Conservation (phyloP, 139 green algal genomes). For the Tetraselmis chui region DNA sequence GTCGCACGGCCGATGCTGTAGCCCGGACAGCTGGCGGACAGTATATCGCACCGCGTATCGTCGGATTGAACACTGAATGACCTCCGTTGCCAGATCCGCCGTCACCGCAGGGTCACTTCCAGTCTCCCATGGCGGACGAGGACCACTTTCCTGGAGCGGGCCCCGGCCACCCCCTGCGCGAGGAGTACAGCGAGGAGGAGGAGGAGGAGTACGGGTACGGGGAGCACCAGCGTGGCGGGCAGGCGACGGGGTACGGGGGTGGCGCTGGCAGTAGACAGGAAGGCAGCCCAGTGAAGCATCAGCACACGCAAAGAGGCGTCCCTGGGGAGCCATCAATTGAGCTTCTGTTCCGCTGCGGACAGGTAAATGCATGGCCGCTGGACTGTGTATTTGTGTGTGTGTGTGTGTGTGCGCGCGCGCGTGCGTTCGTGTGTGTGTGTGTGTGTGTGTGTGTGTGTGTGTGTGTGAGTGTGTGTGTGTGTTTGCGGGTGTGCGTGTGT, state of each 20-base stretch:
- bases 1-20: too few species aligned
- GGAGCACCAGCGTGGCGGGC: not conserved
- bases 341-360: not conserved
- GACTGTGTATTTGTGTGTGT: not conserved
- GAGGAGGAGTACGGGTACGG: not conserved
- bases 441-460: not conserved
- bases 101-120: too few species aligned
- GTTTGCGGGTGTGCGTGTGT: too few species aligned
- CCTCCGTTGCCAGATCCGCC: too few species aligned
- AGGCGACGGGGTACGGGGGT: not conserved
- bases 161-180: not conserved
- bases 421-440: not conserved
- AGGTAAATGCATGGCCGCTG: not conserved
- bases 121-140: not conserved
- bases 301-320: not conserved
- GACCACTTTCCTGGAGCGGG: not conserved
- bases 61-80: too few species aligned
- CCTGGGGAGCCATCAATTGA: too few species aligned
- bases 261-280: too few species aligned
- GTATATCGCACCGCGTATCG: too few species aligned
- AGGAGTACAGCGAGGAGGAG: not conserved
- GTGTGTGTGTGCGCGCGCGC: not conserved
- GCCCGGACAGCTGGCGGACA: too few species aligned
- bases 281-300: not conserved
- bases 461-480: not conserved